Conservation (phyloP, 202 grass and related monocot species). For the Panicum virgatum region DNA sequence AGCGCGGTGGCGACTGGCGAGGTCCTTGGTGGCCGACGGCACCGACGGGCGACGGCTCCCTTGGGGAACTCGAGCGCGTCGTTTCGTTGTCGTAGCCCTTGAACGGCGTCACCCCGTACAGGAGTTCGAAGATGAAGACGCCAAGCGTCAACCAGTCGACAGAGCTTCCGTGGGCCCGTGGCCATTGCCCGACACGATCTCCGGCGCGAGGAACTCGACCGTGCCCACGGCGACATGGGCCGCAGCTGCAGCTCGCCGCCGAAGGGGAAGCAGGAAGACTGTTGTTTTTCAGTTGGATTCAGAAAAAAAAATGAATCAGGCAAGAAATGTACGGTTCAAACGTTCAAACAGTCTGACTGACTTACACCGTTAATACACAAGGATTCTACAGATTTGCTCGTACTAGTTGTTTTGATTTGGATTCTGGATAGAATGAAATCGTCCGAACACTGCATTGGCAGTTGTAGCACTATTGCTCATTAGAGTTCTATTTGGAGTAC, state of each 20-base stretch:
- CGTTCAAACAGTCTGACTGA: no score
- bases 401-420: no score
- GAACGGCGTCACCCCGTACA: conserved; percentile 86
- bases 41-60: conserved; percentile 62
- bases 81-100: conserved; percentile 81
- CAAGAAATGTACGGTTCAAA: no score
- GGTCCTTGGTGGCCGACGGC: conserved; percentile 54
- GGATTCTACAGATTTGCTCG: no score
- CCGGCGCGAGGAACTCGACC: conserved; percentile 88
- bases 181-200: conserved; percentile 92
- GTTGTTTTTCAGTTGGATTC: no score
- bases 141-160: conserved; percentile 99
- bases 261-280: no score
- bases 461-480: background rate
- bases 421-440: no score
- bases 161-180: conserved; percentile 86
- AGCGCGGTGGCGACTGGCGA: conserved; percentile 59
- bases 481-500: background rate
- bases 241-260: conserved; percentile 85
- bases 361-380: no score
- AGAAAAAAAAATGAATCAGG: no score
- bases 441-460: background rate
- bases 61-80: conserved; percentile 93
- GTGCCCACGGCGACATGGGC: conserved; percentile 93
- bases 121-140: conserved; percentile 82